A percentile compares a stretch with the other conserved stretches of the same genome.
These are phyloP conservation scores for Castanea sativa DNA, from an alignment of 306 rosid genomes.

Conservation along the genomic window DNA sequence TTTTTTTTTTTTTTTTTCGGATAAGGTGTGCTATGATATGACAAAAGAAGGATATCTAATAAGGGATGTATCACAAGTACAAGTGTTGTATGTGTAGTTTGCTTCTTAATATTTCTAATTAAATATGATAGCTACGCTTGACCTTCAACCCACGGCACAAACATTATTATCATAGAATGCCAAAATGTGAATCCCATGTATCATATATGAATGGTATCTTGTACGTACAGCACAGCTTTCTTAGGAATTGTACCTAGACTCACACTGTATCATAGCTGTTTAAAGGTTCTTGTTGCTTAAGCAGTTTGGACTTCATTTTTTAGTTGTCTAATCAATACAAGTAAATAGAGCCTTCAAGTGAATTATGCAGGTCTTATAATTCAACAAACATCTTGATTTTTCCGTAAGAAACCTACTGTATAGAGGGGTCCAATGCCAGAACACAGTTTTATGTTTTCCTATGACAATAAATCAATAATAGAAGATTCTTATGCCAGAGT, in stretches of 20 bases:
- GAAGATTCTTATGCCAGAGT: no score
- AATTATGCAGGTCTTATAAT: no score
- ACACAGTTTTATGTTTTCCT: no score
- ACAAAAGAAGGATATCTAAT: background rate
- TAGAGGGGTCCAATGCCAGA: no score
- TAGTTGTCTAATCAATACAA: background rate
- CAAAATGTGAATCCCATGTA: background rate
- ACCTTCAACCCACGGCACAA: constrained; percentile 14
- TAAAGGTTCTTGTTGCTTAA: background rate
- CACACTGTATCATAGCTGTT: background rate
- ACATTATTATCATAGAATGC: background rate
- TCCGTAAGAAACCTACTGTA: no score
- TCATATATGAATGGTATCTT: no score
- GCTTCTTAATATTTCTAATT: background rate
- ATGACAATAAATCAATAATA: no score
- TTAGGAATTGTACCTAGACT: background rate
- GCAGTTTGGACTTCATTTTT: background rate
- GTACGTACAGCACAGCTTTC: no score
- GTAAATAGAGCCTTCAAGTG: background rate
- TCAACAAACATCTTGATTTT: no score
- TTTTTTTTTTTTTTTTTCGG: background rate
- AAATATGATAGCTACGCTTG: constrained; percentile 11
- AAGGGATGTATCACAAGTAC: background rate
- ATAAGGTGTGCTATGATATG: background rate
- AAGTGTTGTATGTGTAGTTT: background rate